These are phyloP conservation scores for Umbilicus rupestris DNA, from an alignment of 164 flowering plant genomes.

Conservation along the genomic window DNA sequence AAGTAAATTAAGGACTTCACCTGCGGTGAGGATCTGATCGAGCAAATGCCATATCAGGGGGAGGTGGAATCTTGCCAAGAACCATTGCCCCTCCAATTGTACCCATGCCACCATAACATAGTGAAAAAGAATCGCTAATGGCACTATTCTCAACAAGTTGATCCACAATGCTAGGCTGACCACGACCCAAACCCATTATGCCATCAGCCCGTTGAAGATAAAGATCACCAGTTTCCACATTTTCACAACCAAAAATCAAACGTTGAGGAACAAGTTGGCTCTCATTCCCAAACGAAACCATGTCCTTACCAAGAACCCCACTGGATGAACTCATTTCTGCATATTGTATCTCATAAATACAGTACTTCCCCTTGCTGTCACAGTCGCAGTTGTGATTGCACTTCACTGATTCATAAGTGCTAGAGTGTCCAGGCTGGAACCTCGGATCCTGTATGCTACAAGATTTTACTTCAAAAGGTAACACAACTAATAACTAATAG, in stretches of 20 bases:
- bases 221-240: slow-evolving; percentile 86
- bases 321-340: slow-evolving; percentile 97
- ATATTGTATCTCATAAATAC: slow-evolving; percentile 78
- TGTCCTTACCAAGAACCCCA: slow-evolving; percentile 85
- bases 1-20: slow-evolving; percentile 20
- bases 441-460: slow-evolving; percentile 58
- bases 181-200: slow-evolving; percentile 95
- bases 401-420: slow-evolving; percentile 66
- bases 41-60: slow-evolving; percentile 65
- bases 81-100: slow-evolving; percentile 95
- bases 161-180: slow-evolving; percentile 81
- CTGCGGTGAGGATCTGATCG: slow-evolving; percentile 79
- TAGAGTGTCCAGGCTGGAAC: slow-evolving; percentile 83
- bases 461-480: neutral
- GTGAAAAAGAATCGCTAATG: slow-evolving; percentile 82
- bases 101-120: slow-evolving; percentile 97
- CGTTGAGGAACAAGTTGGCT: slow-evolving; percentile 83
- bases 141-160: slow-evolving; percentile 86
- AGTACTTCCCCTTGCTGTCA: slow-evolving; percentile 42
- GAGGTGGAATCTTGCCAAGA: slow-evolving; percentile 71
- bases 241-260: slow-evolving; percentile 91
- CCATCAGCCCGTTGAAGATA: slow-evolving; percentile 97
- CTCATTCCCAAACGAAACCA: slow-evolving; percentile 71
- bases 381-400: slow-evolving; percentile 77
- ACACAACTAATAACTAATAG: neutral